Evolutionary conservation across 2,329 filamentous ascomycete species (phyloP).

Genomic region (Madurella fahalii): DNA sequence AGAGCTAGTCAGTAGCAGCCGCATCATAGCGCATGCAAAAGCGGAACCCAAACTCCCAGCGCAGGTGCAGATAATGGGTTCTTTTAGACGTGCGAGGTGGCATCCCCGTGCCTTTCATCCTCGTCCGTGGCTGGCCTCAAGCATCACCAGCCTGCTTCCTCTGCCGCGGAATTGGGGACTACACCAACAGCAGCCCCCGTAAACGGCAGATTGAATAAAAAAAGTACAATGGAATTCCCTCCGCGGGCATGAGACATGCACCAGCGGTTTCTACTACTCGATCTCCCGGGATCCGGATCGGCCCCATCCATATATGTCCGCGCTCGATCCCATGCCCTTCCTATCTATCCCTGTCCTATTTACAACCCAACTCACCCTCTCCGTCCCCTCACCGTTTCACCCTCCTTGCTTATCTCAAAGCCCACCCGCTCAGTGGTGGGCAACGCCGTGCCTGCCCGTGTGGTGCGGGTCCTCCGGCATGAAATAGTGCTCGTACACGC

Average conservation of each 20-base stretch:
- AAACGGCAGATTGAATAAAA: not conserved
- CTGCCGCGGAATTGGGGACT: not conserved
- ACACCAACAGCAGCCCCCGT: not conserved
- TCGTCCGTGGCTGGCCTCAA: not conserved
- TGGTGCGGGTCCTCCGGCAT: slow-evolving; percentile 65
- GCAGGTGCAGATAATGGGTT: not conserved
- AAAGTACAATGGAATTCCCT: slow-evolving; percentile 13
- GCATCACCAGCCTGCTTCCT: not conserved
- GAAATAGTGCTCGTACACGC: slow-evolving; percentile 85
- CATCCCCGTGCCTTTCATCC: not conserved
- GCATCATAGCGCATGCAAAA: not conserved
- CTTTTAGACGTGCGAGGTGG: not conserved
- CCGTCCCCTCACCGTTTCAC: not conserved
- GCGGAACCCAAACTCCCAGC: not conserved
- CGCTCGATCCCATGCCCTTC: not conserved
- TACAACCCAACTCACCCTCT: slow-evolving; percentile 4
- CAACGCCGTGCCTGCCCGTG: slow-evolving; percentile 47
- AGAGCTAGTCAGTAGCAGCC: not conserved
- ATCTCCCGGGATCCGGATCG: too few relatives aligned
- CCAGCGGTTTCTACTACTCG: not conserved
- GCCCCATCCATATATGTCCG: not conserved
- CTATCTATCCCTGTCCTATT: slow-evolving; percentile 4
- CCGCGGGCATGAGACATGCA: not conserved
- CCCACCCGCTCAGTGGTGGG: slow-evolving; percentile 49
- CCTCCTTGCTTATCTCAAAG: not conserved